Conservation (phyloP, 441 rosid species). For the Gossypium gossypioides region DNA sequence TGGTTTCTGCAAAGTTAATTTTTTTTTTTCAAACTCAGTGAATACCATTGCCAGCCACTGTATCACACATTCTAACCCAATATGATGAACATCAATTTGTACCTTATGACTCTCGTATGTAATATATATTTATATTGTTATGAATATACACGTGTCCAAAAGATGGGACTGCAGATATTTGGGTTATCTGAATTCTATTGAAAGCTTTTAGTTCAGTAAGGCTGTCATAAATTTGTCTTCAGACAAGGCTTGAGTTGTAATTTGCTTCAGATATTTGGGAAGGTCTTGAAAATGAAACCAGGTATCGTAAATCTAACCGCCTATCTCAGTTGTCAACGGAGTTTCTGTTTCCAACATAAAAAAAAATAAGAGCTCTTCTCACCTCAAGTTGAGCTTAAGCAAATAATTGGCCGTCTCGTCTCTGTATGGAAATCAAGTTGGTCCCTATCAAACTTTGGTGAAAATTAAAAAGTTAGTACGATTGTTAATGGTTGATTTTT, state of each 20-base stretch:
- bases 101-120: slow-evolving; percentile 5
- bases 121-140: neutral
- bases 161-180: neutral
- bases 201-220: neutral
- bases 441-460: too few relatives aligned
- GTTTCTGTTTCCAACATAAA: too few relatives aligned
- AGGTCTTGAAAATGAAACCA: too few relatives aligned
- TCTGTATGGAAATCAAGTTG: too few relatives aligned
- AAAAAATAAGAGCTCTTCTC: too few relatives aligned
- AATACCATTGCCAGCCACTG: neutral
- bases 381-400: too few relatives aligned
- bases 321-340: too few relatives aligned
- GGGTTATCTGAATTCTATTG: neutral
- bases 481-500: too few relatives aligned
- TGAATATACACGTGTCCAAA: slow-evolving; percentile 5
- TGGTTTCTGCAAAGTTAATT: slow-evolving; percentile 17
- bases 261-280: neutral
- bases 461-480: too few relatives aligned
- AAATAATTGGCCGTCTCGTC: too few relatives aligned
- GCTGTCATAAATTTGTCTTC: too few relatives aligned
- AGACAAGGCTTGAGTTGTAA: neutral
- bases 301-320: too few relatives aligned
- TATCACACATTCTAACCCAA: slow-evolving; percentile 15
- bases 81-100: slow-evolving; percentile 18
- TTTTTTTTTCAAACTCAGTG: neutral